These are phyloP conservation scores for Trichothecium roseum DNA, from an alignment of 2,329 filamentous ascomycete species.

Conservation along the genomic window DNA sequence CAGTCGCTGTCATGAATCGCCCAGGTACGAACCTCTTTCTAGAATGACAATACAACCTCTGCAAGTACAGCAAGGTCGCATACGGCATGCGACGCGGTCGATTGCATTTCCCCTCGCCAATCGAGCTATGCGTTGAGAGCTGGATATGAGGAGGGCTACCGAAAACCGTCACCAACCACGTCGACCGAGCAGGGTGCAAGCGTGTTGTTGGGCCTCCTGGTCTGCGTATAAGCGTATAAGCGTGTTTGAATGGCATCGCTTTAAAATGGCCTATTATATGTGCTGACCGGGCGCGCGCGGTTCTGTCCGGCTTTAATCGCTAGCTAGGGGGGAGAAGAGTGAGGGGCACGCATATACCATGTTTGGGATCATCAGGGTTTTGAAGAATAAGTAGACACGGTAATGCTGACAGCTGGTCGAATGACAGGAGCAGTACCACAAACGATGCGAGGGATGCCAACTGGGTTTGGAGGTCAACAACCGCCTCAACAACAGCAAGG, in stretches of 20 bases:
- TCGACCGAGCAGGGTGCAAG: background rate
- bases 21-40: slow-evolving; percentile 39
- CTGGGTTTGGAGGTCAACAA: slow-evolving; percentile 41
- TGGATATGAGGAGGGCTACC: too few species aligned
- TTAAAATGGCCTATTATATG: too few species aligned
- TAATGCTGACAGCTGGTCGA: background rate
- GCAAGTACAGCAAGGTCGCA: too few species aligned
- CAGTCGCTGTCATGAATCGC: slow-evolving; percentile 37
- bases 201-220: background rate
- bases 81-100: too few species aligned
- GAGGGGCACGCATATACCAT: background rate
- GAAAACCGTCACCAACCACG: background rate
- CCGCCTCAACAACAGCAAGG: slow-evolving; percentile 8
- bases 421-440: slow-evolving; percentile 48
- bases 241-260: too few species aligned
- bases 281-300: too few species aligned
- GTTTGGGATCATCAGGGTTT: background rate
- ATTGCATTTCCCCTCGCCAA: slow-evolving; percentile 6
- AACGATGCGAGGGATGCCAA: slow-evolving; percentile 50
- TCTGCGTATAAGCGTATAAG: too few species aligned
- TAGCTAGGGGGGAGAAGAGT: background rate
- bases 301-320: background rate
- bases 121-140: too few species aligned
- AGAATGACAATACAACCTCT: too few species aligned
- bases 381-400: background rate